phyloP scores from a whole-genome alignment of 495 filamentous ascomycete species.

The Podospora fimiseda region DNA sequence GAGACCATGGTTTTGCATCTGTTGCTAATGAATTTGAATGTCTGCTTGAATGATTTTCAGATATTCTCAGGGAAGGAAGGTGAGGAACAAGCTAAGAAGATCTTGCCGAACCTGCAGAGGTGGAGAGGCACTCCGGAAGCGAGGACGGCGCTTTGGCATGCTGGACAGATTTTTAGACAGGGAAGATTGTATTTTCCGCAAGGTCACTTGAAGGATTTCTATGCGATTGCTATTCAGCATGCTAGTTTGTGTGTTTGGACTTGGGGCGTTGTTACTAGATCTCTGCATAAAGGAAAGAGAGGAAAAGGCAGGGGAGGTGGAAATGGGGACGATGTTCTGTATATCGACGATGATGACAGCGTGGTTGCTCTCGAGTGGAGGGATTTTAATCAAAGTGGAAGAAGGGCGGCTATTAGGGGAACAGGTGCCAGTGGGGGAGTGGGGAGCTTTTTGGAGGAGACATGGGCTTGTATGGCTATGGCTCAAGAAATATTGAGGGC shows the following conservation, averaged over 20 bases:
- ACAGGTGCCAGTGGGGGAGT: background rate
- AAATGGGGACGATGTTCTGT: slow-evolving; percentile 30
- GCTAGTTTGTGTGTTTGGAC: slow-evolving; percentile 56
- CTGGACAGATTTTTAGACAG: slow-evolving; percentile 53
- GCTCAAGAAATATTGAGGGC: slow-evolving; percentile 40
- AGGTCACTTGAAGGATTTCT: slow-evolving; percentile 51
- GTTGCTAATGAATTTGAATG: slow-evolving; percentile 52
- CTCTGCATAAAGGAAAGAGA: slow-evolving; percentile 8
- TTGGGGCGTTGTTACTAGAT: slow-evolving; percentile 45
- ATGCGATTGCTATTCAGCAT: slow-evolving; percentile 54
- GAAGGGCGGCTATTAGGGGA: slow-evolving; percentile 23
- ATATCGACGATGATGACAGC: slow-evolving; percentile 44
- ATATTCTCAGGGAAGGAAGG: slow-evolving; percentile 59
- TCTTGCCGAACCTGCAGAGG: slow-evolving; percentile 45
- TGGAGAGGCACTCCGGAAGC: slow-evolving; percentile 49
- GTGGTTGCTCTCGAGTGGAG: slow-evolving; percentile 42
- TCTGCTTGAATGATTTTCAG: slow-evolving; percentile 59
- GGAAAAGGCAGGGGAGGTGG: slow-evolving; percentile 17
- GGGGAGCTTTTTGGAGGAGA: slow-evolving; percentile 28
- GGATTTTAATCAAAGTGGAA: slow-evolving; percentile 37
- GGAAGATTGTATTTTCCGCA: slow-evolving; percentile 42
- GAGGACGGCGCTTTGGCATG: slow-evolving; percentile 55
- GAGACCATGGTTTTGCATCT: slow-evolving; percentile 48
- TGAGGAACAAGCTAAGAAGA: slow-evolving; percentile 51
- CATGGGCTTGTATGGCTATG: slow-evolving; percentile 41